Base-by-base conservation (phyloP, 176 grass and related monocot genomes). In the Musa troglodytarum region DNA sequence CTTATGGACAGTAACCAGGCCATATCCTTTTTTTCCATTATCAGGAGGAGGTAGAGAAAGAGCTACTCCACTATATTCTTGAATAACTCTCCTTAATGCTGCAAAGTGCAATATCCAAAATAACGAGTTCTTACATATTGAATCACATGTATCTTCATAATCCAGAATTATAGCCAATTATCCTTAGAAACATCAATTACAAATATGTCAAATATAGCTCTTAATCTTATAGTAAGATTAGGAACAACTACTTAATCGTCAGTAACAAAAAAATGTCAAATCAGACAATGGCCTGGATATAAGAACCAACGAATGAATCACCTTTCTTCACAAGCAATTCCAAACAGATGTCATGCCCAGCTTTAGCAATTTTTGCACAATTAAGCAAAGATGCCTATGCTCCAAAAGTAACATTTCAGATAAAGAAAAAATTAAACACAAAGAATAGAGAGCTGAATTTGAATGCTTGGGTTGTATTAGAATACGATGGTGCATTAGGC, bases 21-120 rank as follows among this genome's bases (percentile, higher is more conserved):
- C 94, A 20, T 91, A 98, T 74, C 51, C 89, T 86, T 80, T 78
- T 53, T 77, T 98, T 78, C 75, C 57, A 77, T 87, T 85, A 20
- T 84, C 49, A n/a, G 87, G 74, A 93, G 94, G 94, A 80, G 92
- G 78, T 75, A 51, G 76, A 77, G 20, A 84, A 76, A 83, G 88
- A 83, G 84, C 79, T 59, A 72, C 73, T 11, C 77, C 54, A 77
- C 71, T 85, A 76, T 89, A 89, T 78, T 91, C 73, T 83, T 90
- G 74, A 86, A 97, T 92, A 59, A 87, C 87, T 82, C 72, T 92
- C 74, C 93, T 97, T 52, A 98, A 71, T 52, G 88, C 94, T 98
- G 88, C 72, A 81, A 79, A 79, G 76, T 65, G 78, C n/a, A 57
- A 68, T 55, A n/a, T 79, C 25, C 73, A 74, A 69, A 43, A 74